phyloP scores from a whole-genome alignment of 768 basidiomycete species.

The Hemileccinum impolitum region DNA sequence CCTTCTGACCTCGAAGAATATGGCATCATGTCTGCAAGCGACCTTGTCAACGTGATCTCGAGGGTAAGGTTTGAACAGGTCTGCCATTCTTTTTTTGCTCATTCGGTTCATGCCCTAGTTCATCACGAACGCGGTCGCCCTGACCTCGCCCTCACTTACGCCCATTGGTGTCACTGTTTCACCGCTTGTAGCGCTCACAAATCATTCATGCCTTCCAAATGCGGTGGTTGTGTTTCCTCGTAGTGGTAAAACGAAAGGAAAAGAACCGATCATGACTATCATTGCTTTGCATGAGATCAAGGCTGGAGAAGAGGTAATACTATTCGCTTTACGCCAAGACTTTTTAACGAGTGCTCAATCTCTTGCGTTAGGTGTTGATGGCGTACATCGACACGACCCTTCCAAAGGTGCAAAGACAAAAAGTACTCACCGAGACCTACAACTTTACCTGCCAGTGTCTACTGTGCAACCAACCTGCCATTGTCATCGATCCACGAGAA shows the following conservation, averaged over 20 bases:
- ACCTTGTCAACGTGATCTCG: slow-evolving; percentile 71
- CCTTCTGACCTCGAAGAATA: slow-evolving; percentile 57
- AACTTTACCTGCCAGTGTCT: slow-evolving; percentile 71
- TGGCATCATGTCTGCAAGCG: slow-evolving; percentile 53
- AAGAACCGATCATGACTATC: slow-evolving; percentile 69
- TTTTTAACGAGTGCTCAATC: background rate
- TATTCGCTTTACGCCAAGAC: background rate
- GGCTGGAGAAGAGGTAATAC: slow-evolving; percentile 73
- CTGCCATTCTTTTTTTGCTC: background rate
- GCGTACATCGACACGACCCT: slow-evolving; percentile 85
- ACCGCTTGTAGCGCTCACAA: slow-evolving; percentile 74
- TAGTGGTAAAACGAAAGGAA: slow-evolving; percentile 29
- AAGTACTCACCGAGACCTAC: slow-evolving; percentile 66
- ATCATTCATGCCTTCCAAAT: slow-evolving; percentile 88
- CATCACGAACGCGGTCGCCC: slow-evolving; percentile 85
- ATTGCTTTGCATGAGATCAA: slow-evolving; percentile 64
- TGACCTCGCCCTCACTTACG: slow-evolving; percentile 72
- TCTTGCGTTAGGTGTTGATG: slow-evolving; percentile 58
- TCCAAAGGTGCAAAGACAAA: slow-evolving; percentile 52
- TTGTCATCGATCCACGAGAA: slow-evolving; percentile 58
- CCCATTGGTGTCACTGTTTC: slow-evolving; percentile 86
- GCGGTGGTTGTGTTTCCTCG: slow-evolving; percentile 90
- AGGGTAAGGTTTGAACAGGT: slow-evolving; percentile 41
- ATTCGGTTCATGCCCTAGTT: slow-evolving; percentile 51
- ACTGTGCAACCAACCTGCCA: slow-evolving; percentile 41